Base-by-base conservation (phyloP, 2,329 filamentous ascomycete species). In the Beauveria scarabaeidicola region DNA sequence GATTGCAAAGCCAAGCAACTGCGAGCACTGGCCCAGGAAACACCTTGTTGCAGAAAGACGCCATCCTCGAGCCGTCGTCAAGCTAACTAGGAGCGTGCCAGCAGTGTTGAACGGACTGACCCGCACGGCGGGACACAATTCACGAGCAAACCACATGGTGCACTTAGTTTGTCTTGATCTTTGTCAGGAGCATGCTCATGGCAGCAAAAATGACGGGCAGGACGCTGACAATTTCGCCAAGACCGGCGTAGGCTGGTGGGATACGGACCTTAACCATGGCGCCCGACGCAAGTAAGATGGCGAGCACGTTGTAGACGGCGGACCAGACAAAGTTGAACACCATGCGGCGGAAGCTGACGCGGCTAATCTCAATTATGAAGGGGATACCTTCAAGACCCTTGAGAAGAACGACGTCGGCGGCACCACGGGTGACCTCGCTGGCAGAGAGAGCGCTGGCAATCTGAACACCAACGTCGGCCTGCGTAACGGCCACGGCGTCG, bases 141-240 rank as follows among this genome's bases (percentile, higher is more conserved):
- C 46, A 41, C 43, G 52, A 41, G 27, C 25, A 41, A 19, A 40
- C 17, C 17, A 32, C 55, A n/a, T 8, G 40, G 11, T 9, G 25
- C 17, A 40, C 19, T 21, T 61, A 52, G 13, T 59, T 41, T 1
- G 59, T 43, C 58, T 63, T 61, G 48, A 61, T 61, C 61, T 62
- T 64, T 21, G 54, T 64, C 52, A 66, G 54, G 52, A 71, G 57
- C 70, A 72, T 71, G 6, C 68, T 68, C 58, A 65, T 59, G 38
- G 67, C 68, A 6, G 66, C 65, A 2, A 69, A 43, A 29, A 88
- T 78, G 11, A 88, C 85, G 0, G 85, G 85, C 62, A 84, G 52
- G 0, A 89, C 80, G 67, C 84, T 88, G 13, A 85, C 81, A 52
- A 88, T 69, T 73, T 89, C 85, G 0, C 85, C 85, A 50, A 88